Evolutionary conservation across 139 green algal species (phyloP).

Genomic region (Micromonas pusilla): DNA sequence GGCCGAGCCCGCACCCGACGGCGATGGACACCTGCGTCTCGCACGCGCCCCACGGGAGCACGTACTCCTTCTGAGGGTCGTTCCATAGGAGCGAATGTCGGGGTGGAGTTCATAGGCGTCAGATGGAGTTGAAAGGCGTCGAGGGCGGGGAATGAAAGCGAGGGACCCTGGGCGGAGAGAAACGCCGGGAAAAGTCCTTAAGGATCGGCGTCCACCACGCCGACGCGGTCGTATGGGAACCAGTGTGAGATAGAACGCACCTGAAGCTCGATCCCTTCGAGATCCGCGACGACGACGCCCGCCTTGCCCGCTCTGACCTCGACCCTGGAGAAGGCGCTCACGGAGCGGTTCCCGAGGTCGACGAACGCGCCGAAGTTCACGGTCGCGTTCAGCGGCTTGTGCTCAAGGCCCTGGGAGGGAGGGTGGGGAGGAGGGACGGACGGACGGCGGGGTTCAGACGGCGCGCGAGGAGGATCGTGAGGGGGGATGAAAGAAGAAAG

Average conservation of each 20-base stretch:
- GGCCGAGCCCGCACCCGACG: too few species aligned
- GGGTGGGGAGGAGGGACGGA: background rate
- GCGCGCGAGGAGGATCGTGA: background rate
- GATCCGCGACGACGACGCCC: background rate
- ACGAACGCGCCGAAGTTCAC: background rate
- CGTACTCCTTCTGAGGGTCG: background rate
- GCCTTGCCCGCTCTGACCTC: background rate
- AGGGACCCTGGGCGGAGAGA: too few species aligned
- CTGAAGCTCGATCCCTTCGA: background rate
- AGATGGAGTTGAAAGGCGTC: too few species aligned
- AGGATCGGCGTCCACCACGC: too few species aligned
- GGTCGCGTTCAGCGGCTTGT: background rate
- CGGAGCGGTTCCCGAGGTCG: background rate
- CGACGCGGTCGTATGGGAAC: too few species aligned
- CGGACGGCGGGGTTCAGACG: background rate
- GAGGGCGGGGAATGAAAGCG: too few species aligned
- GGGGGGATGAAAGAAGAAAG: background rate
- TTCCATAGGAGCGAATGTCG: background rate
- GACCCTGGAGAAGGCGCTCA: background rate
- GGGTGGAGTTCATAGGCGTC: too few species aligned
- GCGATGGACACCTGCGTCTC: background rate
- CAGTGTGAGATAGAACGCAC: too few species aligned
- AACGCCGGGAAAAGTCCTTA: too few species aligned
- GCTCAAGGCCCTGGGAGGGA: background rate
- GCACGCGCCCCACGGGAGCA: background rate